Evolutionary conservation across 2,329 filamentous ascomycete species (phyloP), one percentile per base, ranked within the genome.

Genomic region (Cercospora sp.): DNA sequence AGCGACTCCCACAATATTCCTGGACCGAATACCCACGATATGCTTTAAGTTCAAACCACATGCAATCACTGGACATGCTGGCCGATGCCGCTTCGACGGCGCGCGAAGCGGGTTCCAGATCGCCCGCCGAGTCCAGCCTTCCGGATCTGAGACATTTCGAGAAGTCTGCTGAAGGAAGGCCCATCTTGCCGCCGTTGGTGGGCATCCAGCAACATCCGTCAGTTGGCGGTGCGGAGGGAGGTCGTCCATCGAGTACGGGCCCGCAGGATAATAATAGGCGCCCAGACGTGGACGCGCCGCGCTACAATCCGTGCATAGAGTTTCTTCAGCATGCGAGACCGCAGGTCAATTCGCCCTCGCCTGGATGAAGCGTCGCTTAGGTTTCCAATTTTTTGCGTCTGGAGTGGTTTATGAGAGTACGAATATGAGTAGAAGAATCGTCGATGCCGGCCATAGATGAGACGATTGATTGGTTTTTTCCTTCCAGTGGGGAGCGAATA

Each of bases 11-110:
- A 20, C 63, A 60, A 18, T 70, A 70, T 53, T 66, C 68, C 3
- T 70, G 68, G 68, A 70, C 68, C 13, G 68, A 70, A 39, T 70
- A 70, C 45, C 68, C 68, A 10, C 55, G 68, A 45, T 70, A 70
- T 42, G 66, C 58, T 57, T 31, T 63, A 53, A 60, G 67, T 36
- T 65, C 67, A 3, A 51, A 30, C n/a, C 58, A 45, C 18, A n/a
- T 55, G 18, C 67, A 48, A 45, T 63, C 59, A 16, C 57, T 66
- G 26, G 48, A 68, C 23, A 65, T 64, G 60, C 53, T 60, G 13
- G 65, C 66, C 18, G 60, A 67, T 60, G 42, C 18, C 26, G 53
- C 53, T 39, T 51, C 65, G 9, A 57, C 62, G 6, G 48, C 62
- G 13, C 48, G 33, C 10, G 33, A 26, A 7, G 48, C 28, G 13